Percentiles rank a stretch among this genome's conserved stretches.
Evolutionary conservation across 2,329 filamentous ascomycete species (phyloP).

Genomic region (Fusarium falciforme): DNA sequence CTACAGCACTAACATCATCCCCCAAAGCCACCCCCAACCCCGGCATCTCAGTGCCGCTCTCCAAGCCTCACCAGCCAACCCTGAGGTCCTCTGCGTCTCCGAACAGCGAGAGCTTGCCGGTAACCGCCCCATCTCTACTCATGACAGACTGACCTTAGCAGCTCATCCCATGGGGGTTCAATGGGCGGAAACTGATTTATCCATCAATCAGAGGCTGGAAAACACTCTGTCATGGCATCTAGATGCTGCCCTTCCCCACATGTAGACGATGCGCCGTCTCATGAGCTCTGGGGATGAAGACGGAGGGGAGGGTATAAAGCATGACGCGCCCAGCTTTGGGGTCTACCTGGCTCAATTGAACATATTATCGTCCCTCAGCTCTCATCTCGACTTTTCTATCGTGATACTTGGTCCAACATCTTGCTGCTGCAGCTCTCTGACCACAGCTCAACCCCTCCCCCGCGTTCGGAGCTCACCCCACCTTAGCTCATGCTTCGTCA

Average conservation of each 20-base stretch:
- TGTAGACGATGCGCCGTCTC: slow-evolving; percentile 25
- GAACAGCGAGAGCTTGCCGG: slow-evolving; percentile 26
- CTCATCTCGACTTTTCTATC: neutral
- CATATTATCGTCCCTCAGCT: neutral
- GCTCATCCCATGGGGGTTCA: slow-evolving; percentile 24
- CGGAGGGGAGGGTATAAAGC: slow-evolving; percentile 32
- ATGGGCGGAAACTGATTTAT: slow-evolving; percentile 32
- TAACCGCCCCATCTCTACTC: slow-evolving; percentile 20
- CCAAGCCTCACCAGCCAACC: slow-evolving; percentile 9
- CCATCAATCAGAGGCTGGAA: slow-evolving; percentile 35
- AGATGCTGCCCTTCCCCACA: slow-evolving; percentile 37
- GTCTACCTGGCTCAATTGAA: slow-evolving; percentile 26
- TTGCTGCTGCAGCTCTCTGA: neutral
- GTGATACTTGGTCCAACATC: neutral
- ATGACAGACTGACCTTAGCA: slow-evolving; percentile 27
- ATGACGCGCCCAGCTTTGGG: slow-evolving; percentile 13
- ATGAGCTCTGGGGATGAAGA: slow-evolving; percentile 23
- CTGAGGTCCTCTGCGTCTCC: neutral
- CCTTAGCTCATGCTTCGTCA: slow-evolving; percentile 19
- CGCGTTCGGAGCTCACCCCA: slow-evolving; percentile 37
- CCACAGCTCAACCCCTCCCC: slow-evolving; percentile 30
- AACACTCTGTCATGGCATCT: slow-evolving; percentile 33
- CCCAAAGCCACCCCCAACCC: slow-evolving; percentile 35
- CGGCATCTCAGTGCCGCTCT: slow-evolving; percentile 14
- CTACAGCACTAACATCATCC: slow-evolving; percentile 10